Evolutionary conservation across 805 yeast genomes (phyloP), one percentile per base, ranked within the genome.

Genomic region (Lipomyces sp.): DNA sequence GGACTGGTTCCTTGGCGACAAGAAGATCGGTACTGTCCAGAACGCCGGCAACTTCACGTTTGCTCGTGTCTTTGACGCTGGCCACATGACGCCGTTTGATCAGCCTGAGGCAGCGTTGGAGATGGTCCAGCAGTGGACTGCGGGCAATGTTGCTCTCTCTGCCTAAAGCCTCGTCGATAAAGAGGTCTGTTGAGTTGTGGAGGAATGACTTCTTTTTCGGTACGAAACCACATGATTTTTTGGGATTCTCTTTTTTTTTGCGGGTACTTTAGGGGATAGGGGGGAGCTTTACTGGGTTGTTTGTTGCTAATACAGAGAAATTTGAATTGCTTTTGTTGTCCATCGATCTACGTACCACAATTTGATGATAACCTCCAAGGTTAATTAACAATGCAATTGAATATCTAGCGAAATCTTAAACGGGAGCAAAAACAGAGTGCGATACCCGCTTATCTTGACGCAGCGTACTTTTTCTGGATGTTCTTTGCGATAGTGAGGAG

Each of bases 11-110:
- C 66, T 66, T 16, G 78, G 75, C 39, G 74, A 75, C 46, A 68
- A 71, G 57, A 66, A 59, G 6, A 80, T 82, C 31, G 98, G 98
- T 53, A 80, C 84, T 62, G 83, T 82, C 26, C 88, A 87, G 73
- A 83, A 80, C 63, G 77, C 74, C 58, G 82, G 82, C 42, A 75
- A 78, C 53, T 81, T 90, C 61, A 85, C 95, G 3, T 91, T 84
- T 73, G 74, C 87, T 68, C 79, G 96, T 68, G 80, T 90, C 8
- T 90, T 75, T 63, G 91, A 81, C 57, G 97, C 95, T 45, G 97
- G 97, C 24, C 97, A 91, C 71, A 89, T 90, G 96, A 96, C 88
- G 56, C 97, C 97, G 16, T 83, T 72, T 63, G 90, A 90, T 70
- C 91, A 85, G 72, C 95, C 96, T 18, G 81, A 78, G 62, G 75